These are phyloP conservation scores for Cladosporium halotolerans DNA, from an alignment of 2,329 filamentous ascomycete genomes.

Conservation along the genomic window DNA sequence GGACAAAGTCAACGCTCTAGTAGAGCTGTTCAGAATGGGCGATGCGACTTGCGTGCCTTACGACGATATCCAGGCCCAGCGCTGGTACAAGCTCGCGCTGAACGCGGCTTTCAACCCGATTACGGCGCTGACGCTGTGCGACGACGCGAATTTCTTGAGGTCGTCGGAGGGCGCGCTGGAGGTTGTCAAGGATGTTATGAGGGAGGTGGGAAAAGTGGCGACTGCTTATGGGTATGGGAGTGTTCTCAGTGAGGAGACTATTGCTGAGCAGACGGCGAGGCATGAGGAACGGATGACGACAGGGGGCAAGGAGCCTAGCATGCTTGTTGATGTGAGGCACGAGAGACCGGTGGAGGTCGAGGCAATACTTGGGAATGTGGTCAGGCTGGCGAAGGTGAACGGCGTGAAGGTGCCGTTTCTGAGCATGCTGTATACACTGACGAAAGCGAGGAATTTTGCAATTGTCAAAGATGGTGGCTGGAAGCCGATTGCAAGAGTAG, in stretches of 20 bases:
- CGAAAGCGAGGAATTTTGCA: constrained; percentile 29
- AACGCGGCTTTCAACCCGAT: constrained; percentile 57
- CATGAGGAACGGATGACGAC: constrained; percentile 35
- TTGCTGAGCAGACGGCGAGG: constrained; percentile 35
- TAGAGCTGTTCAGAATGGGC: constrained; percentile 25
- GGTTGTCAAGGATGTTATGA: constrained; percentile 39
- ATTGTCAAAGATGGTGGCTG: constrained; percentile 13
- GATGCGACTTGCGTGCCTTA: constrained; percentile 45
- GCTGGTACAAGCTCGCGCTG: constrained; percentile 56
- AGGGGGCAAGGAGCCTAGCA: constrained; percentile 43
- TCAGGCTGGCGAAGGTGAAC: constrained; percentile 37
- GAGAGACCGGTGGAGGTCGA: constrained; percentile 45
- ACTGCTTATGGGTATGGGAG: constrained; percentile 34
- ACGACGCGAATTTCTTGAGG: constrained; percentile 47
- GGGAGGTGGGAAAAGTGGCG: constrained; percentile 40
- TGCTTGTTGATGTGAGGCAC: constrained; percentile 43
- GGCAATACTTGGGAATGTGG: constrained; percentile 43
- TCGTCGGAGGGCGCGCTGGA: constrained; percentile 35
- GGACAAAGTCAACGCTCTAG: constrained; percentile 13
- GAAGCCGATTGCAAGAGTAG: constrained; percentile 17
- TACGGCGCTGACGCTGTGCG: constrained; percentile 49
- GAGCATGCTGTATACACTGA: constrained; percentile 39
- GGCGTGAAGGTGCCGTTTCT: constrained; percentile 36
- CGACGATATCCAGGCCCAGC: constrained; percentile 49
- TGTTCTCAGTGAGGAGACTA: constrained; percentile 32